Percentiles rank a stretch among this genome's conserved stretches.
phyloP scores from a whole-genome alignment of 257 asterid genomes.

The Knoxia roxburghii region DNA sequence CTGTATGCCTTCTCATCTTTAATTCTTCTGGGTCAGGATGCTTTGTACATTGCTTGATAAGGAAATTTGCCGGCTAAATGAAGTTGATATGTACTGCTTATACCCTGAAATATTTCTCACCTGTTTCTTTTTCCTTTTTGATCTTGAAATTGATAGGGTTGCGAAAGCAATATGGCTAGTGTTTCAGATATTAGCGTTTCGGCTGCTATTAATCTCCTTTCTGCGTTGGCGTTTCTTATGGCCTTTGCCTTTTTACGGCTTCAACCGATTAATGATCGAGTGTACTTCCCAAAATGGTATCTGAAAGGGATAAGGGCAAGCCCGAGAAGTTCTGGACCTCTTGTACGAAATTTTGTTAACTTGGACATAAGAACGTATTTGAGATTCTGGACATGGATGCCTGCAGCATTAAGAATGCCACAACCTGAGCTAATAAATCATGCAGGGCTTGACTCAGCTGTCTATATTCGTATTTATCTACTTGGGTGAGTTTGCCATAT shows the following conservation, averaged over 20 bases:
- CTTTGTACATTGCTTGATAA: no score
- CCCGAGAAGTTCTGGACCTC: constrained; percentile 45
- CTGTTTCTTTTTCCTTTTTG: neutral
- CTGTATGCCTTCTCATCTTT: neutral
- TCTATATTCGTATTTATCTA: constrained; percentile 73
- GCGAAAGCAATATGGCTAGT: constrained; percentile 50
- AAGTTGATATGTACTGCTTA: neutral
- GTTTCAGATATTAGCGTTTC: constrained; percentile 57
- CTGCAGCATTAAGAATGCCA: constrained; percentile 81
- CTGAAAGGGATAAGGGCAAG: constrained; percentile 60
- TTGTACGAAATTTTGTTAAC: constrained; percentile 41
- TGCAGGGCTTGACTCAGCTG: constrained; percentile 91
- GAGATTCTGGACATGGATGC: constrained; percentile 85
- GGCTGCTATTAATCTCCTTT: constrained; percentile 65
- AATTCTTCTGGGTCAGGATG: neutral
- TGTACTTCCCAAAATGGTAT: constrained; percentile 88
- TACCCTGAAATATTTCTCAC: constrained; percentile 4
- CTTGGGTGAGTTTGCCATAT: constrained; percentile 48
- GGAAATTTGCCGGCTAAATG: neutral
- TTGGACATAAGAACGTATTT: constrained; percentile 44
- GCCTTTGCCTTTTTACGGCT: constrained; percentile 75
- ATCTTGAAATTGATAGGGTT: constrained; percentile 19
- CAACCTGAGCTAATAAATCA: constrained; percentile 77
- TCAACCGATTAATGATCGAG: constrained; percentile 69
- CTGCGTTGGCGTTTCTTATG: constrained; percentile 69